Evolutionary conservation across 2,329 filamentous ascomycete genomes (phyloP), one percentile per base, ranked within the genome.

Genomic region (Venturia asperata): DNA sequence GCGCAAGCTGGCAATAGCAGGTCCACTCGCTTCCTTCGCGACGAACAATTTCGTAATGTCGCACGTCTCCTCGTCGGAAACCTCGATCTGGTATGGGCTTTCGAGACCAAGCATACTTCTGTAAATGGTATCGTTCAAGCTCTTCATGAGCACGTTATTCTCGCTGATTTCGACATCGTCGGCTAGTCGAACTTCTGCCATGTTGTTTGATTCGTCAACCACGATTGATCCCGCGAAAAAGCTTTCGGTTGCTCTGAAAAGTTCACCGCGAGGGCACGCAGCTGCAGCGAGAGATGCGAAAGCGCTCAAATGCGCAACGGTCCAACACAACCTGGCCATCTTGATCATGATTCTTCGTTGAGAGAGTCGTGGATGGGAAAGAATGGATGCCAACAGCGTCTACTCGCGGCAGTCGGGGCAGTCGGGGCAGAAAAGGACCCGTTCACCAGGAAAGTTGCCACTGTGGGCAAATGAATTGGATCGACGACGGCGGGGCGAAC

Each of bases 81-180:
- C 30, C 30, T 56, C 52, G 30, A 56, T 37, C 52, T 56, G 27
- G 30, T 56, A 56, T n/a, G 27, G 9, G 27, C 52, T 19, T n/a
- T 56, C 27, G 30, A 56, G 52, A 56, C 27, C 52, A n/a, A 37
- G 27, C 52, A 56, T 56, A 4, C 10, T 56, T 15, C 5, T 11
- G 52, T 37, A 56, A 4, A 56, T 19, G 3, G 52, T 56, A 5
- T 56, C 30, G 27, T 56, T 56, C 3, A 56, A 11, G 15, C 30
- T 37, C 2, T 13, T 5, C 1, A 56, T 17, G 13, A n/a, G 6
- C 4, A 37, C 52, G 15, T 56, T 56, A 27, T 56, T 56, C 13
- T 56, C 52, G 10, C 13, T 56, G 10, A 56, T 66, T 45, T 61
- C 49, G 61, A 55, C 41, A n/a, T 63, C 56, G 61, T 56, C 58